These are phyloP conservation scores for Rhynchosporium agropyri DNA, from an alignment of 2,329 filamentous ascomycete genomes.

Conservation along the genomic window DNA sequence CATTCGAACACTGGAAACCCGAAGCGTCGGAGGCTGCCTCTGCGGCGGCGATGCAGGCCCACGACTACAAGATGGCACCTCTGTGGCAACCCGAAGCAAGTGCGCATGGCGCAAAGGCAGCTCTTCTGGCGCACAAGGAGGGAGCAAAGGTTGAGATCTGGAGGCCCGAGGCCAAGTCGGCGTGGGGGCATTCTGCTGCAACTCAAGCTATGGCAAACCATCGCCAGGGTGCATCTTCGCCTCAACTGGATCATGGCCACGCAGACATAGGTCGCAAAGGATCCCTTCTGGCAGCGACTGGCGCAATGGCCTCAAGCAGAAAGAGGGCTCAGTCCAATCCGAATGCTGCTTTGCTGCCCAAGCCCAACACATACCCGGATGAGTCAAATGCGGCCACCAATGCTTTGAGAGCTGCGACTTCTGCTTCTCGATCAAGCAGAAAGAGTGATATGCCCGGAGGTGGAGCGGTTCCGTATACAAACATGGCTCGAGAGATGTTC, in stretches of 20 bases:
- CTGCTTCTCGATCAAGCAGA: slow-evolving; percentile 48
- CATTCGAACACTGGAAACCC: slow-evolving; percentile 68
- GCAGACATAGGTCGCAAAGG: slow-evolving; percentile 58
- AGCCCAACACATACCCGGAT: slow-evolving; percentile 54
- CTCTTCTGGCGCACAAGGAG: slow-evolving; percentile 64
- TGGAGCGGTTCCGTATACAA: slow-evolving; percentile 69
- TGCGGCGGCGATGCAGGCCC: slow-evolving; percentile 59
- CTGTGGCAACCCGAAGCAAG: slow-evolving; percentile 66
- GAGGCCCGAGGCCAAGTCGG: slow-evolving; percentile 48
- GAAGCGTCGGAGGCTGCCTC: slow-evolving; percentile 61
- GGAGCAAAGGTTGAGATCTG: slow-evolving; percentile 54
- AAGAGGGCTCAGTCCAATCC: slow-evolving; percentile 66
- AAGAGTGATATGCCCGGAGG: slow-evolving; percentile 47
- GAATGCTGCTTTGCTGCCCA: slow-evolving; percentile 40
- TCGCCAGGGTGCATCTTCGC: slow-evolving; percentile 44
- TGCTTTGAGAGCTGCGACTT: slow-evolving; percentile 72
- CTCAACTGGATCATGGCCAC: slow-evolving; percentile 50
- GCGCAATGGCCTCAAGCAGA: slow-evolving; percentile 65
- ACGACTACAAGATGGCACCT: slow-evolving; percentile 57
- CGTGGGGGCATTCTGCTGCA: slow-evolving; percentile 67
- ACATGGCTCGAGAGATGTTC: slow-evolving; percentile 74
- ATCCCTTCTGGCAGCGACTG: slow-evolving; percentile 75
- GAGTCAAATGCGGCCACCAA: slow-evolving; percentile 63
- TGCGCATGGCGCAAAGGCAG: slow-evolving; percentile 72
- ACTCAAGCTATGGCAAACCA: slow-evolving; percentile 65